Evolutionary conservation across 805 yeast genomes (phyloP), one percentile per base, ranked within the genome.

Genomic region (Torulaspora indica): DNA sequence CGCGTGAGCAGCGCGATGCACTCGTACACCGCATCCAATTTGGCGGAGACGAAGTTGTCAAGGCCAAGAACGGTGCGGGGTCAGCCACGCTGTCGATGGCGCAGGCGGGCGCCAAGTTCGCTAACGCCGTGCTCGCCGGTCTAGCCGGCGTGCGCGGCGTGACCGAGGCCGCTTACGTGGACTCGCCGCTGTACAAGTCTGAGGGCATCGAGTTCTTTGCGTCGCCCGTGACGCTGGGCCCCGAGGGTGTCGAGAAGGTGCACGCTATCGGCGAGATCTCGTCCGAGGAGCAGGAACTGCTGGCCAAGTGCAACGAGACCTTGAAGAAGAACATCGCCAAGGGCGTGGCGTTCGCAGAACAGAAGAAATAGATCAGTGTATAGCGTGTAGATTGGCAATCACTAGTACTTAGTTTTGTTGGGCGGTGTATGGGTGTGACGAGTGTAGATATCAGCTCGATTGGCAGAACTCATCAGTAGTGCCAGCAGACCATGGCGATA

Each of bases 151-250:
- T 77, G 65, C 69, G 66, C 52, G 83, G 79, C 52, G 74, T 82
- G 49, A 70, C 81, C 52, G 87, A 81, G 70, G 78, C 85, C 59
- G 61, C 86, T 40, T 85, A 77, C 58, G 82, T 85, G 48, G 93
- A 85, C 68, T 81, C 87, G 55, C 93, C 93, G 63, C 74, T 85
- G 66, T 85, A 75, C 78, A 81, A 83, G 70, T 63, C 67, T 45
- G 96, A 90, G 75, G 98, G 98, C 66, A 85, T 93, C 61, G 91
- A 88, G 53, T 93, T 90, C 85, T 93, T 93, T 77, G 89, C 98
- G 43, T 84, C 96, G 57, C 83, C 81, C 72, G 95, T 93, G 56
- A 85, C 95, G 59, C 81, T 91, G 64, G 98, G 98, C 57, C 84
- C 82, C 64, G 78, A 84, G 53, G 97, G 97, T 82, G 86, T 85